Percentiles rank a stretch among this genome's conserved stretches.
These are phyloP conservation scores for Dentipellis sp. DNA, from an alignment of 768 basidiomycete species.

Conservation along the genomic window DNA sequence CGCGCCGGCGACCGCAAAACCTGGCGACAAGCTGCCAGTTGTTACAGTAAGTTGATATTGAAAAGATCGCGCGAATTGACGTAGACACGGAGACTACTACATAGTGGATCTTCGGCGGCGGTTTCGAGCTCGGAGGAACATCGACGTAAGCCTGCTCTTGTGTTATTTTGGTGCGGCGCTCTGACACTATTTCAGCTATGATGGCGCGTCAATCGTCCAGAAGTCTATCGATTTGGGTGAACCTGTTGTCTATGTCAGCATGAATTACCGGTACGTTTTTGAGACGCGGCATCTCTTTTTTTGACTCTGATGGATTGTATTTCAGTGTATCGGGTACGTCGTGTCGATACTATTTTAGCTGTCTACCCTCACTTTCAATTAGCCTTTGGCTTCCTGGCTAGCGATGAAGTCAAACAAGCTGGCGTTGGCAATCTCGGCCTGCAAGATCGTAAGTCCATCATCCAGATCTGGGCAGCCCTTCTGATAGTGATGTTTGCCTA, in stretches of 20 bases:
- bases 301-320: too few relatives aligned
- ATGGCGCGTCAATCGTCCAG: constrained; percentile 33
- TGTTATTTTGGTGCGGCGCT: background rate
- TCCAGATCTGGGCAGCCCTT: background rate
- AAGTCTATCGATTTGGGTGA: constrained; percentile 33
- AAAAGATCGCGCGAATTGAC: background rate
- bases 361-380: background rate
- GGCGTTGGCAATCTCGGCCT: constrained; percentile 12
- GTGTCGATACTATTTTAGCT: too few relatives aligned
- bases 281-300: too few relatives aligned
- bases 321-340: too few relatives aligned
- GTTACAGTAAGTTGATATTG: constrained; percentile 6
- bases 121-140: constrained; percentile 31
- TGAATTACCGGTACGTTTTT: constrained; percentile 36
- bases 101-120: constrained; percentile 25
- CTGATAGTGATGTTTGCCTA: constrained; percentile 4
- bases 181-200: constrained; percentile 24
- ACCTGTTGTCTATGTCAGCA: constrained; percentile 43
- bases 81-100: background rate
- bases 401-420: constrained; percentile 9
- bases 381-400: constrained; percentile 11
- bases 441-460: constrained; percentile 9
- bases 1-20: constrained; percentile 8
- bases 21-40: constrained; percentile 12
- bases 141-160: background rate